A percentile compares a stretch with the other conserved stretches of the same genome.
Conservation (phyloP, 192 early-diverging fungal species). For the Podochytrium sp. region DNA sequence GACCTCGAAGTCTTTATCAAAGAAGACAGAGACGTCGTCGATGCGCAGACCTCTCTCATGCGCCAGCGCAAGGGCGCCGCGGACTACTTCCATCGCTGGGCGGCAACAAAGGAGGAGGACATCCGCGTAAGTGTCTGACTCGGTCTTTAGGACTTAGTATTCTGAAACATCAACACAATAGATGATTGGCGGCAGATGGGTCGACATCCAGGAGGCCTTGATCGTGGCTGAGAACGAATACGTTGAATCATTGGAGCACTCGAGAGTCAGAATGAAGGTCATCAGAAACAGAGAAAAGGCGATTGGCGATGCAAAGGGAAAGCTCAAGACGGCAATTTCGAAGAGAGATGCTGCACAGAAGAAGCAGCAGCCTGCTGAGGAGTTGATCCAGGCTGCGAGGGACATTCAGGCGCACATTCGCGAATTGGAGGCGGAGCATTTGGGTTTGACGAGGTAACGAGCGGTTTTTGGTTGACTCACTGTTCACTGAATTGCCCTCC, state of each 20-base stretch:
- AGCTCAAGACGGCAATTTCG: neutral
- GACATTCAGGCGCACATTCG: constrained; percentile 17
- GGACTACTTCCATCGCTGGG: neutral
- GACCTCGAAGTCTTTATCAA: constrained; percentile 22
- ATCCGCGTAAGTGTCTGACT: constrained; percentile 16
- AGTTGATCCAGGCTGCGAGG: constrained; percentile 4
- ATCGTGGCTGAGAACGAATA: constrained; percentile 20
- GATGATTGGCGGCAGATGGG: constrained; percentile 14
- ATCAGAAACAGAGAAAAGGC: constrained; percentile 31
- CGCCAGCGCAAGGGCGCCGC: neutral
- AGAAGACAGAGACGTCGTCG: constrained; percentile 34
- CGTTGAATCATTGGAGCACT: constrained; percentile 17
- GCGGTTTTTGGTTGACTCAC: too few species aligned
- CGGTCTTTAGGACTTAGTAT: neutral
- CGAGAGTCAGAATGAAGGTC: constrained; percentile 21
- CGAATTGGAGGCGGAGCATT: constrained; percentile 26
- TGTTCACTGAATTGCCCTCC: too few species aligned
- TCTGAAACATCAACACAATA: neutral
- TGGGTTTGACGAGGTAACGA: constrained; percentile 28
- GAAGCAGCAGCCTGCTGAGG: constrained; percentile 21
- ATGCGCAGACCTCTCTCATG: neutral
- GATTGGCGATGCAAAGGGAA: constrained; percentile 15
- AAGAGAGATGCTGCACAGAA: constrained; percentile 22
- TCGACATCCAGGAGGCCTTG: neutral
- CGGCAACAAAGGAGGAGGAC: constrained; percentile 26